Percentiles rank a stretch among this genome's conserved stretches.
Conservation (phyloP, 2,329 filamentous ascomycete genomes). For the Daldinia sp. region DNA sequence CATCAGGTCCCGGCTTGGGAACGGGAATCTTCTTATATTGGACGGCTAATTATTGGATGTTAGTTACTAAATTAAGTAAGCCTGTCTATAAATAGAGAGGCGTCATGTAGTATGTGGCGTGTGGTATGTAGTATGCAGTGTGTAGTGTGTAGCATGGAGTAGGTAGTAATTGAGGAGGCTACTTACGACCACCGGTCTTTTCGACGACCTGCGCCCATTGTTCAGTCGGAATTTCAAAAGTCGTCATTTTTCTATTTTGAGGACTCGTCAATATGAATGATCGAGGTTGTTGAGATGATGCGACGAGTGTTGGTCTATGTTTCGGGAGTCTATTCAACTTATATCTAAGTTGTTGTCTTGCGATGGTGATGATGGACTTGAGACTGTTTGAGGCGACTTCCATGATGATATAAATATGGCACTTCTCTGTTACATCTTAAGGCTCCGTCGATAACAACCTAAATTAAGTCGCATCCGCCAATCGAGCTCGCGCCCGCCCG, state of each 20-base stretch:
- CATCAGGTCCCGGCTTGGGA: constrained; percentile 82
- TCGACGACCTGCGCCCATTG: constrained; percentile 96
- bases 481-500: constrained; percentile 35
- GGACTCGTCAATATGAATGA: background rate
- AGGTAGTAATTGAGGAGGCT: constrained; percentile 46
- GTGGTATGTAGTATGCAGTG: too few species aligned
- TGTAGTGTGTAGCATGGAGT: background rate
- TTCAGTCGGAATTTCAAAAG: constrained; percentile 74
- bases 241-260: constrained; percentile 54
- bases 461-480: constrained; percentile 2
- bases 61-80: constrained; percentile 16
- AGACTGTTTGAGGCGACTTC: constrained; percentile 18
- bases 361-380: constrained; percentile 20
- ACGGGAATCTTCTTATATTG: constrained; percentile 87
- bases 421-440: background rate
- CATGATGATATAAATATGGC: constrained; percentile 23
- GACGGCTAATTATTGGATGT: constrained; percentile 59
- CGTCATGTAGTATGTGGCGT: background rate
- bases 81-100: background rate
- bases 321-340: constrained; percentile 18
- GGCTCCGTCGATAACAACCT: background rate
- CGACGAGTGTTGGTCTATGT: constrained; percentile 3
- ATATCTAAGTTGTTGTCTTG: constrained; percentile 9
- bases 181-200: constrained; percentile 77
- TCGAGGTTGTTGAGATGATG: background rate